Conservation (phyloP, 2,329 filamentous ascomycete genomes). For the Venturia asperata region DNA sequence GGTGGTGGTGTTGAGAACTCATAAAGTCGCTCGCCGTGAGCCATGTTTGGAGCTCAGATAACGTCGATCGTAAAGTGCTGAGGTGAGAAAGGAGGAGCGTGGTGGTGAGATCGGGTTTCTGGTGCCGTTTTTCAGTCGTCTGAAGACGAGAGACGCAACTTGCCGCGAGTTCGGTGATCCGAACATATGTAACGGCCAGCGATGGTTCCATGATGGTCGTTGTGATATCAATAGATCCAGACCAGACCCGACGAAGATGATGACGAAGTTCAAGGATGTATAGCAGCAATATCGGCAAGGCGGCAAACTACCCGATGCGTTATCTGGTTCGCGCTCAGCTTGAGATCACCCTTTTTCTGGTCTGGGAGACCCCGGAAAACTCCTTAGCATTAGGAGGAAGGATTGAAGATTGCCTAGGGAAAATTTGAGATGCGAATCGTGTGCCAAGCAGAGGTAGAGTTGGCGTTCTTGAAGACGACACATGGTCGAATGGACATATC, state of each 20-base stretch:
- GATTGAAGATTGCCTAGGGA: not conserved
- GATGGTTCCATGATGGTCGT: not conserved
- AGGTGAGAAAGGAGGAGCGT: conserved; percentile 8
- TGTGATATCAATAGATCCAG: not conserved
- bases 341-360: not conserved
- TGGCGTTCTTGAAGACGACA: not conserved
- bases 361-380: not conserved
- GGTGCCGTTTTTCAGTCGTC: not conserved
- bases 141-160: not conserved
- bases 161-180: not conserved
- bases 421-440: not conserved
- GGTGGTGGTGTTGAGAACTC: not conserved
- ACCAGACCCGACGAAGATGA: not conserved
- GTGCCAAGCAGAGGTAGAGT: not conserved
- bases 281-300: not conserved
- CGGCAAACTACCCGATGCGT: not conserved
- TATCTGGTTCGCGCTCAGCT: not conserved
- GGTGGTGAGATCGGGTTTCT: not conserved
- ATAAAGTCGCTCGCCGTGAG: not conserved
- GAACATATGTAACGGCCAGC: not conserved
- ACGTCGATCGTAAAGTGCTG: not conserved
- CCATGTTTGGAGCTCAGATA: conserved; percentile 4
- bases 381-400: too few species aligned
- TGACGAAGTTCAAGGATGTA: not conserved
- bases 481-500: not conserved